Percentiles rank a stretch among this genome's conserved stretches.
These are phyloP conservation scores for Erodium maritimum DNA, from an alignment of 345 rosid species.

Conservation along the genomic window DNA sequence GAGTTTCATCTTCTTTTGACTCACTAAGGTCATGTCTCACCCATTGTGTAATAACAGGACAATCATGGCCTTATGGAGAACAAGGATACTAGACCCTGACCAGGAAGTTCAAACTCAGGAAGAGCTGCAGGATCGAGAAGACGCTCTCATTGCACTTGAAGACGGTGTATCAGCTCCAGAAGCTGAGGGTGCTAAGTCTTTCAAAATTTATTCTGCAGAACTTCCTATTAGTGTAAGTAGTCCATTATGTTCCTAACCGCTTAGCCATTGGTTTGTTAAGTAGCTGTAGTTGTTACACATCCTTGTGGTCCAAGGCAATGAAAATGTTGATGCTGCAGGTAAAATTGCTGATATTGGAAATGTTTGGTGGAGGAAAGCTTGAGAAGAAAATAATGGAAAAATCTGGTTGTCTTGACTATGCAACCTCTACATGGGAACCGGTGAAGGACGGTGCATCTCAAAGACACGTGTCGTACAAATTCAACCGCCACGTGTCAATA, in stretches of 20 bases:
- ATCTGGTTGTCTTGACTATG: constrained; percentile 60
- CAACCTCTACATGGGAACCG: constrained; percentile 47
- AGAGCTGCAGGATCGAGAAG: constrained; percentile 42
- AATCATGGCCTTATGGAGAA: constrained; percentile 76
- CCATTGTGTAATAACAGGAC: constrained; percentile 42
- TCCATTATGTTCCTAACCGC: not conserved
- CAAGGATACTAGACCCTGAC: constrained; percentile 41
- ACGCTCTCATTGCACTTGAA: constrained; percentile 21
- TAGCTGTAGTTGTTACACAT: not conserved
- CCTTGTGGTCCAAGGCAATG: not conserved
- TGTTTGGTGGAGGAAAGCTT: constrained; percentile 57
- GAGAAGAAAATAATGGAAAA: constrained; percentile 67
- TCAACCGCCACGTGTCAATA: constrained; percentile 51
- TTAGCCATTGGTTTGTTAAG: not conserved
- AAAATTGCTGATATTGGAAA: constrained; percentile 35
- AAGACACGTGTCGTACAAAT: constrained; percentile 48
- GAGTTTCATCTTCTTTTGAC: not conserved
- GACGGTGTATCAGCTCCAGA: constrained; percentile 21
- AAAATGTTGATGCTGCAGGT: constrained; percentile 21
- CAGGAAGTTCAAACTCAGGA: constrained; percentile 48
- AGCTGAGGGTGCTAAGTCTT: constrained; percentile 35
- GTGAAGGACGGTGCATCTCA: constrained; percentile 32
- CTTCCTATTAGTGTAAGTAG: constrained; percentile 48
- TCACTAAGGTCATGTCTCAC: constrained; percentile 5
- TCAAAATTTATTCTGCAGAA: constrained; percentile 42